These are phyloP conservation scores for Clarireedia sp. DNA, from an alignment of 2,329 filamentous ascomycete species.

Conservation along the genomic window DNA sequence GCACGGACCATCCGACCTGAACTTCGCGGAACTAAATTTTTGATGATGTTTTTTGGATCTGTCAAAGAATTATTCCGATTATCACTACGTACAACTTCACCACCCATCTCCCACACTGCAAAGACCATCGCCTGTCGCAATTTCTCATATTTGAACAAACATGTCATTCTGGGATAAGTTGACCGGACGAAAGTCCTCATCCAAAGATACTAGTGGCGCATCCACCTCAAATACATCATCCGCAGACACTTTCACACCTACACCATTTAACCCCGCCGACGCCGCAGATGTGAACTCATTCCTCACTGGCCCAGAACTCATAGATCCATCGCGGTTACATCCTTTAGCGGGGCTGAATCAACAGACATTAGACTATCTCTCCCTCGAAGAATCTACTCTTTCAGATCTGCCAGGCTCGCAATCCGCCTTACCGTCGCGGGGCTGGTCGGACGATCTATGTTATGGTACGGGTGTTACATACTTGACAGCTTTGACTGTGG, in stretches of 20 bases:
- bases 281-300: slow-evolving; percentile 81
- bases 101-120: background rate
- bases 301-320: slow-evolving; percentile 65
- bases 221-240: slow-evolving; percentile 15
- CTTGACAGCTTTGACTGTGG: slow-evolving; percentile 73
- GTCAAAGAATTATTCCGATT: background rate
- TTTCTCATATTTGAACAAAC: slow-evolving; percentile 3
- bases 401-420: slow-evolving; percentile 78
- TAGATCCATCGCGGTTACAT: slow-evolving; percentile 84
- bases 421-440: slow-evolving; percentile 85
- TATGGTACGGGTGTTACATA: slow-evolving; percentile 96
- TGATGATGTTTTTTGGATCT: slow-evolving; percentile 1
- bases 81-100: background rate
- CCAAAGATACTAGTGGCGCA: slow-evolving; percentile 15
- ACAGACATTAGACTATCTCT: slow-evolving; percentile 89
- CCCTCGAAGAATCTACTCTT: slow-evolving; percentile 83
- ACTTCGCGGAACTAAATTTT: slow-evolving; percentile 8
- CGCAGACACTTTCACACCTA: slow-evolving; percentile 40
- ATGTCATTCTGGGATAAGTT: slow-evolving; percentile 35
- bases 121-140: background rate
- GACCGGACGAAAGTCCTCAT: slow-evolving; percentile 32
- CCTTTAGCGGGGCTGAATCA: slow-evolving; percentile 89
- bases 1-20: slow-evolving; percentile 4
- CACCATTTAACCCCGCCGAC: slow-evolving; percentile 62
- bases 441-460: slow-evolving; percentile 96